phyloP scores from a whole-genome alignment of 345 rosid species.

The Acer negundo region DNA sequence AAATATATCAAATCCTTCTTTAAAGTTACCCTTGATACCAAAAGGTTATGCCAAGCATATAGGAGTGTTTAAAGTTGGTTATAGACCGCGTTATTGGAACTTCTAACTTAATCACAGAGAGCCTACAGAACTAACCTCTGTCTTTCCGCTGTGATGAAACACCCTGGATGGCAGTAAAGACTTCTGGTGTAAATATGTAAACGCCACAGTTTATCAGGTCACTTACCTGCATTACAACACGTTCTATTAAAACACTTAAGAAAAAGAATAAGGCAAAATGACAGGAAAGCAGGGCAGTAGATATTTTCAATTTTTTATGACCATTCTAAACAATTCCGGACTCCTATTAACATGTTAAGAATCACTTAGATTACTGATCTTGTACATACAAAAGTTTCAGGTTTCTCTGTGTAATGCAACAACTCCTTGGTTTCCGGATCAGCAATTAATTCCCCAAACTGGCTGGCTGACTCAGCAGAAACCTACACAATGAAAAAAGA shows the following conservation, averaged over 20 bases:
- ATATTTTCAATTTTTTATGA: slow-evolving; percentile 7
- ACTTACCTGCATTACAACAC: slow-evolving; percentile 64
- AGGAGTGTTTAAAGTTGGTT: not conserved
- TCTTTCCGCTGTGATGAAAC: slow-evolving; percentile 68
- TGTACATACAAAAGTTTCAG: slow-evolving; percentile 88
- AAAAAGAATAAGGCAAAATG: not conserved
- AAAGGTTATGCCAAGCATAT: not conserved
- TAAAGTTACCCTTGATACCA: not conserved
- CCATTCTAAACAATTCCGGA: slow-evolving; percentile 6
- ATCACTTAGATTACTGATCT: slow-evolving; percentile 14
- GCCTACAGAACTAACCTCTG: slow-evolving; percentile 53
- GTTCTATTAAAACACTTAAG: slow-evolving; percentile 10
- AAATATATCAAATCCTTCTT: not conserved
- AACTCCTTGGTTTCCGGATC: slow-evolving; percentile 87
- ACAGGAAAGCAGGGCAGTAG: slow-evolving; percentile 1
- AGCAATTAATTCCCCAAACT: slow-evolving; percentile 93
- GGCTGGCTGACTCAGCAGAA: slow-evolving; percentile 88
- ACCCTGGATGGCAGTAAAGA: slow-evolving; percentile 69
- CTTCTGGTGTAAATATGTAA: slow-evolving; percentile 77
- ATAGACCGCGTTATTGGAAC: not conserved
- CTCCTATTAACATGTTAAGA: not conserved
- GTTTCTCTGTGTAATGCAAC: slow-evolving; percentile 95
- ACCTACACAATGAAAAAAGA: slow-evolving; percentile 43
- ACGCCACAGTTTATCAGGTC: slow-evolving; percentile 91
- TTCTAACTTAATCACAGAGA: slow-evolving; percentile 6